Base-by-base conservation (phyloP, 129 eudicot genomes). In the Arctium minus region DNA sequence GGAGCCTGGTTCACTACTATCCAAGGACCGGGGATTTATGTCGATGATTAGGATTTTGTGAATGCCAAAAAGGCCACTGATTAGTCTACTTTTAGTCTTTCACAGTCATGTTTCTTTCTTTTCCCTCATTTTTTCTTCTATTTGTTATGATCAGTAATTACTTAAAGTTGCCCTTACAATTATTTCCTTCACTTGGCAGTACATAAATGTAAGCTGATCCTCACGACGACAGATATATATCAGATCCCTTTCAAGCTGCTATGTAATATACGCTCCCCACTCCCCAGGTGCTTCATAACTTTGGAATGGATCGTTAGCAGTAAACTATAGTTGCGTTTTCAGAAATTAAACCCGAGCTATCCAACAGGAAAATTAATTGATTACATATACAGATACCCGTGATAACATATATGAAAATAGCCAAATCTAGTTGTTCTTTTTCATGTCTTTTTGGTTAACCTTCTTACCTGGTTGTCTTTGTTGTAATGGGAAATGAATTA, bases 391-490 rank as follows among this genome's bases (percentile, higher is more conserved):
- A 80, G 64, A 50, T 68, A 65, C n/a, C 42, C 9, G 4, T 42
- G 13, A 32, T 68, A 13, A 79, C 65, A 40, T 69, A 32, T 44
- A 32, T 79, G 75, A 79, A 68, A 70, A 15, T 69, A 79, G 76
- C 75, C 40, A 68, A 79, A 79, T 79, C n/a, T 79, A 79, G 65
- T 68, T 67, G 32, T 42, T 68, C 18, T 77, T 77, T 64, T 67
- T 65, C 4, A 35, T n/a, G 36, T 60, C 9, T 33, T 30, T 79
- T 44, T 8, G 46, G 75, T 38, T 40, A 12, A 8, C 2, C 11
- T 30, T 31, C 10, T 62, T 37, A 9, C 36, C 8, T 60, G 27
- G 29, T 60, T 17, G 71, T 67, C 10, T 8, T 40, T 70, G 83
- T 70, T 71, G 83, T 33, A n/a, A 56, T 46, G 18, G 4, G 22